Conservation (phyloP, 441 rosid genomes). For the Geranium incanum region DNA sequence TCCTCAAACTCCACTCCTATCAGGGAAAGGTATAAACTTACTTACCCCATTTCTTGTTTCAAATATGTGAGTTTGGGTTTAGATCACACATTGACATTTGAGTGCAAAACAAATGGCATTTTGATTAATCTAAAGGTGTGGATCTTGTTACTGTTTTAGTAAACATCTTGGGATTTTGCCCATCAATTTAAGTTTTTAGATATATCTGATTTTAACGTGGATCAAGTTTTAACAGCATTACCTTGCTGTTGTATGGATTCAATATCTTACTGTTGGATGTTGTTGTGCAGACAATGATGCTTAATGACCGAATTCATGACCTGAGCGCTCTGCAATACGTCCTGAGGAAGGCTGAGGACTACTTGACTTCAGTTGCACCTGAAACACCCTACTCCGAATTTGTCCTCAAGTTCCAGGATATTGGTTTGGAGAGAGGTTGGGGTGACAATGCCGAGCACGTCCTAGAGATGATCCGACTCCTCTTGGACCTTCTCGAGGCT, state of each 20-base stretch:
- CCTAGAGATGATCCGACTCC: conserved; percentile 71
- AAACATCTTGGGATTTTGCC: no score
- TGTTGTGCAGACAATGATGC: conserved; percentile 61
- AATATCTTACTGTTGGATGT: background rate
- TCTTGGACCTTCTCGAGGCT: conserved; percentile 88
- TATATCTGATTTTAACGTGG: no score
- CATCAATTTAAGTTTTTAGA: no score
- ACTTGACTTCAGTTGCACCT: conserved; percentile 42
- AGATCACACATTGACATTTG: no score
- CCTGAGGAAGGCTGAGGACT: conserved; percentile 87
- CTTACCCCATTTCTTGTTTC: no score
- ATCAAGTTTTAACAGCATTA: background rate
- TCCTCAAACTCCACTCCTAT: conserved; percentile 71
- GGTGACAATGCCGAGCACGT: conserved; percentile 75
- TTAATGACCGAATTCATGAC: conserved; percentile 65
- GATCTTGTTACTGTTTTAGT: background rate
- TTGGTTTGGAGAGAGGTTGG: conserved; percentile 93
- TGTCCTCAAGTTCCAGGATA: conserved; percentile 66
- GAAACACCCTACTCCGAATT: conserved; percentile 52
- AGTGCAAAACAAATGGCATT: no score
- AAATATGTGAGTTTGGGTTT: no score
- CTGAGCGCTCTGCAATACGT: conserved; percentile 59
- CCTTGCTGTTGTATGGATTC: background rate
- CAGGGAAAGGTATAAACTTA: conserved; percentile 62
- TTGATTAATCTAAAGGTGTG: background rate